phyloP scores from a whole-genome alignment of 352 stramenopile genomes.

The Phytopythium aichiense region DNA sequence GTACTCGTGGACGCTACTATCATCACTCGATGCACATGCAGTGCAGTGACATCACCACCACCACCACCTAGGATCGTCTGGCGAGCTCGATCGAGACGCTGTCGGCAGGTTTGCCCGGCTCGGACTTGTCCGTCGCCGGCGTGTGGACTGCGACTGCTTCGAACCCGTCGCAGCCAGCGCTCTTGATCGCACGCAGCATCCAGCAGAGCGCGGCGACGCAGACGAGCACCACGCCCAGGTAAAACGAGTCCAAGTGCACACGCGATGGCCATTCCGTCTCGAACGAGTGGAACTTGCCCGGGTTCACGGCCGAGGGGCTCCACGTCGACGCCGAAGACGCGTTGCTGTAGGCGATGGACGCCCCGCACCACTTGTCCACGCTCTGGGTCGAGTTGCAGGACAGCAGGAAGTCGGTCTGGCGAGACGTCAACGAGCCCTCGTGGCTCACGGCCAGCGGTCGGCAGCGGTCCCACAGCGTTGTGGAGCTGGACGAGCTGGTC shows the following conservation, averaged over 20 bases:
- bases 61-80: background rate
- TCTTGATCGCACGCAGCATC: background rate
- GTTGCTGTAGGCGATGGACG: constrained; percentile 1
- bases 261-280: constrained; percentile 9
- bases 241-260: constrained; percentile 8
- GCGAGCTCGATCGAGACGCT: background rate
- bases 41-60: background rate
- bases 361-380: constrained; percentile 15
- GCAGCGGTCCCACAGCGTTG: constrained; percentile 9
- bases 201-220: constrained; percentile 6
- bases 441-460: constrained; percentile 12
- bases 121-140: background rate
- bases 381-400: constrained; percentile 7
- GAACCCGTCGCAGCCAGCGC: background rate
- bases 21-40: background rate
- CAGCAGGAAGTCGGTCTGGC: constrained; percentile 10
- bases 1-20: background rate
- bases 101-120: background rate
- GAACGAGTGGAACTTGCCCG: constrained; percentile 9
- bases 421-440: background rate
- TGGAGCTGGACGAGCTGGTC: background rate
- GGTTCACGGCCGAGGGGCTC: constrained; percentile 10
- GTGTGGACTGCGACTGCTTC: background rate
- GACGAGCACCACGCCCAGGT: constrained; percentile 1
- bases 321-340: background rate